Evolutionary conservation across 176 grass and related monocot genomes (phyloP).

Genomic region (Aegilops speltoides): DNA sequence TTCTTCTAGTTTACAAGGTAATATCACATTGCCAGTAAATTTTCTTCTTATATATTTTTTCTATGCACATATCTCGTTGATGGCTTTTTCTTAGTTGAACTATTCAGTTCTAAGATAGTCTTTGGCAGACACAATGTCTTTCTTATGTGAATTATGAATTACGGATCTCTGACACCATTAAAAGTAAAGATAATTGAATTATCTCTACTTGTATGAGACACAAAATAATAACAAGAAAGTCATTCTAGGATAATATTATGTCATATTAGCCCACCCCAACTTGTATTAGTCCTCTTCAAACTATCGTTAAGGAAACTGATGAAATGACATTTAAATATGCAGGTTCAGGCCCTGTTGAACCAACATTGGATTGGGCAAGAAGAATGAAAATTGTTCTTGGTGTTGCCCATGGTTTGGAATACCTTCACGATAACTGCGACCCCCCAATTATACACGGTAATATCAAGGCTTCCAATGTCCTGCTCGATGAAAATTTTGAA

Average conservation of each 20-base stretch:
- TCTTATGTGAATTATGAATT: background rate
- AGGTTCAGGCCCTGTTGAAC: slow-evolving; percentile 51
- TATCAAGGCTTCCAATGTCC: slow-evolving; percentile 70
- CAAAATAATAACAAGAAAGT: background rate
- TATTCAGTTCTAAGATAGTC: background rate
- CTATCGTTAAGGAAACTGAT: background rate
- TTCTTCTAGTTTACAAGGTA: slow-evolving; percentile 70
- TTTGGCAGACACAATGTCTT: background rate
- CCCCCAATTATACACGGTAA: slow-evolving; percentile 78
- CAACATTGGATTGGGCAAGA: slow-evolving; percentile 52
- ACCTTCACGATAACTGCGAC: slow-evolving; percentile 78
- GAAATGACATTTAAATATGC: slow-evolving; percentile 2
- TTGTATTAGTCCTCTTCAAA: background rate
- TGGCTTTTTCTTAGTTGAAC: background rate
- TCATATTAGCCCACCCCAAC: too few species aligned
- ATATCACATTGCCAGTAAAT: background rate
- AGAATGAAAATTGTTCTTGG: slow-evolving; percentile 54
- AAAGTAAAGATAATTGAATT: background rate
- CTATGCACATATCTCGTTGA: background rate
- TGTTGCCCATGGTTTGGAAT: slow-evolving; percentile 59
- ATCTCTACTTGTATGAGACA: background rate
- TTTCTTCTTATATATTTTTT: background rate
- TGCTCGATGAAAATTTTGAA: slow-evolving; percentile 65
- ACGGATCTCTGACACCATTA: background rate
- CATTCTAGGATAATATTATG: background rate